These are phyloP conservation scores for Agrocybe pediades DNA, from an alignment of 768 basidiomycete genomes.

Conservation along the genomic window DNA sequence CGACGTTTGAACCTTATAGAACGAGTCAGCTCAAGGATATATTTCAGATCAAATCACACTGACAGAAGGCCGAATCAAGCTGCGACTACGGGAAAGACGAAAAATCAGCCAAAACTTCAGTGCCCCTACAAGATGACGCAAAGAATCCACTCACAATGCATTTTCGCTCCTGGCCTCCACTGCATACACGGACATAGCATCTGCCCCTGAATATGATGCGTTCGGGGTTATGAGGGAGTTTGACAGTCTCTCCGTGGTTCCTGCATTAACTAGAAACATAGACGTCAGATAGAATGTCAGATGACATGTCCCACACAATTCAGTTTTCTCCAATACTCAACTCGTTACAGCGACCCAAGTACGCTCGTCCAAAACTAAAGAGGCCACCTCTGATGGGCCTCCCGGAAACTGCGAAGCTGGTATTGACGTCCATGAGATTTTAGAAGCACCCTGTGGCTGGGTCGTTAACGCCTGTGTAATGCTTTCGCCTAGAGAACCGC, in stretches of 20 bases:
- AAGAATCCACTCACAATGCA: constrained; percentile 46
- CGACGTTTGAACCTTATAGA: constrained; percentile 32
- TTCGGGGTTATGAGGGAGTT: constrained; percentile 40
- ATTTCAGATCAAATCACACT: constrained; percentile 1
- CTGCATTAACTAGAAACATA: constrained; percentile 38
- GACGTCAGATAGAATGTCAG: neutral
- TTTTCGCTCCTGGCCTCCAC: constrained; percentile 59
- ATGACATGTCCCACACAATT: neutral
- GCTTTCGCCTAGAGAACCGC: constrained; percentile 47
- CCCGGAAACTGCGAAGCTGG: constrained; percentile 45
- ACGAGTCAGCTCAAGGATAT: neutral
- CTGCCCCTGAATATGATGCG: constrained; percentile 45
- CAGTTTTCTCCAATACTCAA: constrained; percentile 31
- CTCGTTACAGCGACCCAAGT: constrained; percentile 59
- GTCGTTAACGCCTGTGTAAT: constrained; percentile 41
- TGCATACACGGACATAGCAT: constrained; percentile 49
- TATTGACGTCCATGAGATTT: constrained; percentile 48
- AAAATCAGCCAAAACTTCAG: too few species aligned
- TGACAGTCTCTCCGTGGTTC: constrained; percentile 37
- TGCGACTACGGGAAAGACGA: constrained; percentile 26
- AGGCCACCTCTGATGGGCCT: constrained; percentile 42
- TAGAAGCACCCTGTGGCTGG: constrained; percentile 24
- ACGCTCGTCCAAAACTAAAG: constrained; percentile 48
- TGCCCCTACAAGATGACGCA: too few species aligned
- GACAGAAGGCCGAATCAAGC: constrained; percentile 33